Conservation (phyloP, 2,329 filamentous ascomycete genomes). For the Aspergillus awamori region DNA sequence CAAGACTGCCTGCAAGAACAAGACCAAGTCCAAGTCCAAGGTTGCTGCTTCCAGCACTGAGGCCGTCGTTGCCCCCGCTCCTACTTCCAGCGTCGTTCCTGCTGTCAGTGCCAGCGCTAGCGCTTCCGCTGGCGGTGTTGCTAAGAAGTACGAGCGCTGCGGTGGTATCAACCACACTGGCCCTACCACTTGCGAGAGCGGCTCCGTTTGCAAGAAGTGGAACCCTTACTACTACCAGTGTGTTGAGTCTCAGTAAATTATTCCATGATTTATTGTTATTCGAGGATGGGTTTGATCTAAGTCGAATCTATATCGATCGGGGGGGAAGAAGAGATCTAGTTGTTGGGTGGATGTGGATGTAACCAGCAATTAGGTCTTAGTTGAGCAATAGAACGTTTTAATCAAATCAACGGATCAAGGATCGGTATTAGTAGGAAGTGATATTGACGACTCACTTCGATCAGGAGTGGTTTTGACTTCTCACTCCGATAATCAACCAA, state of each 20-base stretch:
- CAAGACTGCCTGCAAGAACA: conserved; percentile 1
- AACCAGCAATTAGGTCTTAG: too few relatives aligned
- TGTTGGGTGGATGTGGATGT: too few relatives aligned
- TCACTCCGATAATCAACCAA: too few relatives aligned
- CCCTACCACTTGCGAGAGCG: conserved; percentile 17
- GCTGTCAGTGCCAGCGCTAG: background rate
- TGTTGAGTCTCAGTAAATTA: conserved; percentile 1
- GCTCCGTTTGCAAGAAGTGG: conserved; percentile 25
- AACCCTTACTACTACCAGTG: conserved; percentile 30
- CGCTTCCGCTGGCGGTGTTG: conserved; percentile 10
- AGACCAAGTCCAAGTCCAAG: background rate
- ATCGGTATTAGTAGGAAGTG: too few relatives aligned
- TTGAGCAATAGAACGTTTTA: too few relatives aligned
- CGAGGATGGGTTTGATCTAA: background rate
- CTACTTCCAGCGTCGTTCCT: background rate
- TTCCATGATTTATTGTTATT: too few relatives aligned
- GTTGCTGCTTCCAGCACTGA: background rate
- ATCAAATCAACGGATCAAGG: too few relatives aligned
- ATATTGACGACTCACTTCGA: too few relatives aligned
- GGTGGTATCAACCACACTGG: conserved; percentile 22
- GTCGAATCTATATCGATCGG: background rate
- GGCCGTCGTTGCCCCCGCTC: background rate
- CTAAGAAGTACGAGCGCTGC: conserved; percentile 22
- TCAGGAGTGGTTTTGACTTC: too few relatives aligned
- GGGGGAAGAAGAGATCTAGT: too few relatives aligned